Percentiles rank a stretch among this genome's conserved stretches.
phyloP scores from a whole-genome alignment of 805 yeast species.

The Pachysolen tannophilus region DNA sequence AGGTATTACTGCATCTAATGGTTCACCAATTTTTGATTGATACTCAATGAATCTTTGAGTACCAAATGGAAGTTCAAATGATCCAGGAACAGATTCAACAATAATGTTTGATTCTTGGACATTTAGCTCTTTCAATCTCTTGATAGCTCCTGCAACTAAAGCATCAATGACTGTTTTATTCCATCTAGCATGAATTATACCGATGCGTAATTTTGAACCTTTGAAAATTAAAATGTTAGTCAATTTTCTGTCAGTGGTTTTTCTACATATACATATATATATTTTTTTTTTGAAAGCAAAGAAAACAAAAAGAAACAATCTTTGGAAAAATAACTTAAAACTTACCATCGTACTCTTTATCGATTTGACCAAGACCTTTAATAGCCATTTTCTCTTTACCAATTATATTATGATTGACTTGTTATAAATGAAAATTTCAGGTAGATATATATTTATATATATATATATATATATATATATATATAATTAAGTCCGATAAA shows the following conservation, averaged over 20 bases:
- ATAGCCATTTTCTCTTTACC: conserved; percentile 49
- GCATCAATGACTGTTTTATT: conserved; percentile 69
- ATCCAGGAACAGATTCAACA: conserved; percentile 88
- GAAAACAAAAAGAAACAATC: no score
- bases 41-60: conserved; percentile 44
- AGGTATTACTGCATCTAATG: conserved; percentile 82
- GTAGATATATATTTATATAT: no score
- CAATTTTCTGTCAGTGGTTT: not conserved
- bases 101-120: conserved; percentile 72
- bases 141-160: conserved; percentile 69
- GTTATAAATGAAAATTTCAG: no score
- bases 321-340: no score
- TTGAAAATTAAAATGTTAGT: conserved; percentile 1
- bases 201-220: conserved; percentile 58
- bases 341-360: conserved; percentile 59
- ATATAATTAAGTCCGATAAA: no score
- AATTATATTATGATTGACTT: no score
- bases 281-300: not conserved
- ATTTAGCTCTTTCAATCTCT: conserved; percentile 51
- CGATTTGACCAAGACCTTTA: conserved; percentile 71
- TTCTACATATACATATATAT: not conserved
- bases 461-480: no score
- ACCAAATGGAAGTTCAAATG: conserved; percentile 89
- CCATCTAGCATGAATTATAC: conserved; percentile 96
- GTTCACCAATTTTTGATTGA: conserved; percentile 31